phyloP scores from a whole-genome alignment of 192 early-diverging fungal species.

The Phlyctochytrium arcticum region DNA sequence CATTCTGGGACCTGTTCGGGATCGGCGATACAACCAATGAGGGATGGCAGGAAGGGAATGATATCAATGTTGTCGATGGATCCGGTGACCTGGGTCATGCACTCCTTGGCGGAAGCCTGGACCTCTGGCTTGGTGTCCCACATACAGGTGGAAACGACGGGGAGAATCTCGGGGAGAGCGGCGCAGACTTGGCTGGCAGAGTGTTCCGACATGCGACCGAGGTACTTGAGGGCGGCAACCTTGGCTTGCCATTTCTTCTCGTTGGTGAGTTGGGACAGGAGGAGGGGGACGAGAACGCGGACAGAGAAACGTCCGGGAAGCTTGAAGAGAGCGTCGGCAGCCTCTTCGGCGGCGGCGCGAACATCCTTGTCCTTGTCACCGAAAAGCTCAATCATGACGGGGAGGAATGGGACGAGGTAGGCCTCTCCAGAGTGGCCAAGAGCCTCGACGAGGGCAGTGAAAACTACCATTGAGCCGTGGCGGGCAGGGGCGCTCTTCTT shows the following conservation, averaged over 20 bases:
- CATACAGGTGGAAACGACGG: constrained; percentile 69
- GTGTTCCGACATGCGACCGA: constrained; percentile 41
- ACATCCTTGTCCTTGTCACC: constrained; percentile 50
- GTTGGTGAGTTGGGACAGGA: constrained; percentile 65
- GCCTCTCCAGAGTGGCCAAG: constrained; percentile 64
- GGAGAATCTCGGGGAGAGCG: constrained; percentile 58
- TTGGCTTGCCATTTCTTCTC: constrained; percentile 76
- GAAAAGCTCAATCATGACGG: constrained; percentile 53
- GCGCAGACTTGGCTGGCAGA: constrained; percentile 45
- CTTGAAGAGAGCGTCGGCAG: constrained; percentile 41
- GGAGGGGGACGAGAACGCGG: constrained; percentile 57
- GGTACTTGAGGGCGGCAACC: constrained; percentile 46
- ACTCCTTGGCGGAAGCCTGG: constrained; percentile 56
- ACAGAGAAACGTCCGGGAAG: constrained; percentile 38
- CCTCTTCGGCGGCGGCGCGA: constrained; percentile 37
- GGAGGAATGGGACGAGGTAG: constrained; percentile 59
- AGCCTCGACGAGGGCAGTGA: constrained; percentile 51
- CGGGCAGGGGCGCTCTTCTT: constrained; percentile 66
- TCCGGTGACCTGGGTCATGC: constrained; percentile 65
- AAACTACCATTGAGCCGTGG: constrained; percentile 59
- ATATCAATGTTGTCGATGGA: constrained; percentile 78
- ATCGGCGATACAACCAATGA: constrained; percentile 69
- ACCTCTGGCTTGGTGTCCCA: constrained; percentile 81
- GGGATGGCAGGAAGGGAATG: constrained; percentile 67
- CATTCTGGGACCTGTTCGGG: constrained; percentile 76